These are phyloP conservation scores for Geotrichum reessii DNA, from an alignment of 1,139 yeast genomes.

Conservation along the genomic window DNA sequence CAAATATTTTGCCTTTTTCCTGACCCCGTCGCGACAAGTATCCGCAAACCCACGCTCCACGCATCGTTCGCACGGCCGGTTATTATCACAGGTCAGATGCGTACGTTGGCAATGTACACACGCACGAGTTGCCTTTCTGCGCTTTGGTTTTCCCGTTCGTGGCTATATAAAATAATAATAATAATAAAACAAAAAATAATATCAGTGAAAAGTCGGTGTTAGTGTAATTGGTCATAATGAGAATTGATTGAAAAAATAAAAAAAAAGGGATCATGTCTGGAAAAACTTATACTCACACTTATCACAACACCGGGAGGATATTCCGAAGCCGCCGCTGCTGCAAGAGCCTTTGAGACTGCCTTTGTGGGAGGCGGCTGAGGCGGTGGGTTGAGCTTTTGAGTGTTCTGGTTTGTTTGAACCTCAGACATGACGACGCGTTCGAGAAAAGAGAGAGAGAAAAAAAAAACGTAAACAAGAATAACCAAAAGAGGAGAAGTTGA, in stretches of 20 bases:
- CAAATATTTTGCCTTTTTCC: slow-evolving; percentile 79
- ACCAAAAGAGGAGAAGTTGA: no score
- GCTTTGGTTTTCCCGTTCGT: slow-evolving; percentile 36
- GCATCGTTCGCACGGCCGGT: slow-evolving; percentile 81
- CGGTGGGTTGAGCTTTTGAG: neutral
- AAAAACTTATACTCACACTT: slow-evolving; percentile 6
- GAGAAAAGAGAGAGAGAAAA: neutral
- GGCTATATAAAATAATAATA: slow-evolving; percentile 18
- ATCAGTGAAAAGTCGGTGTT: neutral
- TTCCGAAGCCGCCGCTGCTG: neutral
- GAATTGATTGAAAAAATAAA: neutral
- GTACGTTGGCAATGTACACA: slow-evolving; percentile 82
- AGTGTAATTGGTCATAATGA: neutral
- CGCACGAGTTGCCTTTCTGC: slow-evolving; percentile 68
- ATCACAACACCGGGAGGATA: slow-evolving; percentile 9
- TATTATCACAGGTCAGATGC: slow-evolving; percentile 79
- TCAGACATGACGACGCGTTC: neutral
- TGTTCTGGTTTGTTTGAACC: neutral
- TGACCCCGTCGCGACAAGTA: slow-evolving; percentile 85
- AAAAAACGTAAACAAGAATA: neutral
- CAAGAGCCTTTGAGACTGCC: slow-evolving; percentile 1
- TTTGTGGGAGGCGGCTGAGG: neutral
- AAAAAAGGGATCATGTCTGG: neutral
- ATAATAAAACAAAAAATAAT: neutral
- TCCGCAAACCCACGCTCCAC: slow-evolving; percentile 58